Base-by-base conservation (phyloP, 176 grass and related monocot species). In the Raddia guianensis region DNA sequence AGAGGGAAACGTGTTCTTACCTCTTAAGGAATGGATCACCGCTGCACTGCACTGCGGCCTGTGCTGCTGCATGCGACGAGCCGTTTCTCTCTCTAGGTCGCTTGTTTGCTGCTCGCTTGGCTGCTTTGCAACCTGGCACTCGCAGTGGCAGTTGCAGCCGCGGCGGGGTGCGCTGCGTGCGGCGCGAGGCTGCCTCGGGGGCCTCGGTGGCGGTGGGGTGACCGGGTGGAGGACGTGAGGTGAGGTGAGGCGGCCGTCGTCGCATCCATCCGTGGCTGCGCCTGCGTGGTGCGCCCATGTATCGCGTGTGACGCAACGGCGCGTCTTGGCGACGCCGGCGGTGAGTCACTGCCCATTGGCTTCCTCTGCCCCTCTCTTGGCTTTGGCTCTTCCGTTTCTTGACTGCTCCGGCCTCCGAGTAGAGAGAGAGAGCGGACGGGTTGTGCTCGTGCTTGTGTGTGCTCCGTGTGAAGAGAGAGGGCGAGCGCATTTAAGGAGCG, bases 41-140 rank as follows among this genome's bases (percentile, higher is more conserved):
- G 5, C 9, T 45, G 3, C 66, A 68, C 47, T 20, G 32, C 77
- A 76, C 68, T 15, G n/a, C 27, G 27, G 27, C 27, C 27, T 49
- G 20, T 54, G 27, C 55, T 53, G 43, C 14, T 15, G 48, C 6
- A 33, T 53, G 43, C 14, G 11, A 37, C 6, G n/a, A 44, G 75
- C 65, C 21, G 3, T 80, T 67, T 73, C 16, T 46, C 66, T 56
- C 74, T 49, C 82, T 66, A 49, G 73, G 44, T 74, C 56, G 42
- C 70, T 27, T 66, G 27, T 27, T 27, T 27, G 27, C 27, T 27
- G 27, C 21, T 50, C 34, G 18, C 37, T 40, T 40, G 37, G 37
- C 11, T 0, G 59, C 40, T 44, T 44, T 40, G 79, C 69, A 6
- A 53, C 48, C 66, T 80, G 75, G 58, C 19, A 48, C 66, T 80